Percentiles rank a stretch among this genome's conserved stretches.
Evolutionary conservation across 352 stramenopile species (phyloP).

Genomic region (Discostella stelligera): DNA sequence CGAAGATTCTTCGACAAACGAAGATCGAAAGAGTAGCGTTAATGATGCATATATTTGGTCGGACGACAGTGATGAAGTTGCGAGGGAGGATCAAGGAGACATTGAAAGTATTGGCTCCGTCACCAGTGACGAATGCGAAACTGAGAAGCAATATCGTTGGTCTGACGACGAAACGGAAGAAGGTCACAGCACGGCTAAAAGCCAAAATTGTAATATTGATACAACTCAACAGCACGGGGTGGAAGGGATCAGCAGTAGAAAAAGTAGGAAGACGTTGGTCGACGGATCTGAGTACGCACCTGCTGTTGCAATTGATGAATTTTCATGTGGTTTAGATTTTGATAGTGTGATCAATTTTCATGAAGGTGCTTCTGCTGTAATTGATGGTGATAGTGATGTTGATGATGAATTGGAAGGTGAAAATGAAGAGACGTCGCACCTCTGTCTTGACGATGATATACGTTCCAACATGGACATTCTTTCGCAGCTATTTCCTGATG

Average conservation of each 20-base stretch:
- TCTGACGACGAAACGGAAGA: conserved; percentile 25
- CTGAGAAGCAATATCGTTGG: conserved; percentile 14
- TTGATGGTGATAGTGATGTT: conserved; percentile 8
- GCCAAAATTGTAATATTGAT: conserved; percentile 9
- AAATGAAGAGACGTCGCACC: conserved; percentile 18
- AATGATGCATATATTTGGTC: conserved; percentile 38
- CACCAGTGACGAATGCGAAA: conserved; percentile 15
- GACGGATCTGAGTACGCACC: conserved; percentile 23
- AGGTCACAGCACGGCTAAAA: conserved; percentile 1
- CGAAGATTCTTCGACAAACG: conserved; percentile 11
- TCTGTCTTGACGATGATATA: conserved; percentile 41
- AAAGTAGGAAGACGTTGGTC: conserved; percentile 11
- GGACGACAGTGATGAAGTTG: conserved; percentile 37
- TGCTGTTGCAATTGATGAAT: conserved; percentile 35
- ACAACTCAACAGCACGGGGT: conserved; percentile 7
- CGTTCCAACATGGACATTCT: conserved; percentile 44
- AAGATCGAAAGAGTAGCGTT: background rate
- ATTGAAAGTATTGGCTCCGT: background rate
- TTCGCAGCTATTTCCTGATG: conserved; percentile 36
- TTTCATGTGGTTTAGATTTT: conserved; percentile 41
- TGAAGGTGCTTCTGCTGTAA: conserved; percentile 21
- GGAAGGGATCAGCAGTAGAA: conserved; percentile 4
- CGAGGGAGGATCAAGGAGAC: conserved; percentile 3
- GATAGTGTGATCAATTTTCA: conserved; percentile 4
- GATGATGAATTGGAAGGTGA: conserved; percentile 12